These are phyloP conservation scores for Leptographium lundbergii DNA, from an alignment of 2,329 filamentous ascomycete genomes.

Conservation along the genomic window DNA sequence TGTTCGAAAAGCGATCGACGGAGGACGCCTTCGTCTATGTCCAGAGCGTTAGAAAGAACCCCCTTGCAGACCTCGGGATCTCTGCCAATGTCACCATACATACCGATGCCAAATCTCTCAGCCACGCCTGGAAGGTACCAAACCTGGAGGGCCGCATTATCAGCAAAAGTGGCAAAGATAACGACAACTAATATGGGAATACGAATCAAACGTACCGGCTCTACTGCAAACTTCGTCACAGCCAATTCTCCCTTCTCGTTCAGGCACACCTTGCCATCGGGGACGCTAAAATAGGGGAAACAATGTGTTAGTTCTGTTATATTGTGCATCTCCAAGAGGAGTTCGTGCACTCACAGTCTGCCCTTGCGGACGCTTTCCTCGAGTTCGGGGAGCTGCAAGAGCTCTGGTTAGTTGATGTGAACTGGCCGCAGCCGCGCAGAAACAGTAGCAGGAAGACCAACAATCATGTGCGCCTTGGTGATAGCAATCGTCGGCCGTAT, in stretches of 20 bases:
- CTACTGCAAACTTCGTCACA: conserved; percentile 93
- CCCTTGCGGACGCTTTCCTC: conserved; percentile 76
- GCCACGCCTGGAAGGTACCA: conserved; percentile 84
- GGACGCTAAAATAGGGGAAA: conserved; percentile 26
- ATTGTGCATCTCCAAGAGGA: not conserved
- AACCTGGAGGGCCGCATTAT: conserved; percentile 24
- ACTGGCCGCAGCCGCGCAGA: no score
- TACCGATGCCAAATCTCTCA: conserved; percentile 81
- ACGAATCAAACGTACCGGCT: conserved; percentile 51
- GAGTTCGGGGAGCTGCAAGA: conserved; percentile 63
- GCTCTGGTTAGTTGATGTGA: not conserved
- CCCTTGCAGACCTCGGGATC: not conserved
- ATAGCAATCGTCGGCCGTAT: conserved; percentile 85
- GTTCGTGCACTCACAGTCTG: conserved; percentile 38
- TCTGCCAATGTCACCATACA: not conserved
- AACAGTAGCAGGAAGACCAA: conserved; percentile 10
- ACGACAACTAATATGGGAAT: not conserved
- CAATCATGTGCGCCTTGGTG: conserved; percentile 86
- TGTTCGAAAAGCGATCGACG: conserved; percentile 86
- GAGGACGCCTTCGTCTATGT: conserved; percentile 66
- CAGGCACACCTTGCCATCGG: conserved; percentile 81
- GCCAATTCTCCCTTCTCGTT: conserved; percentile 78
- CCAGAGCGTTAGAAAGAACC: conserved; percentile 15
- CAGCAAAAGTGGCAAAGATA: not conserved
- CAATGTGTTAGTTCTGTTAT: not conserved